Evolutionary conservation across 2,329 filamentous ascomycete genomes (phyloP).

Genomic region (Tolypocladium amazonense): DNA sequence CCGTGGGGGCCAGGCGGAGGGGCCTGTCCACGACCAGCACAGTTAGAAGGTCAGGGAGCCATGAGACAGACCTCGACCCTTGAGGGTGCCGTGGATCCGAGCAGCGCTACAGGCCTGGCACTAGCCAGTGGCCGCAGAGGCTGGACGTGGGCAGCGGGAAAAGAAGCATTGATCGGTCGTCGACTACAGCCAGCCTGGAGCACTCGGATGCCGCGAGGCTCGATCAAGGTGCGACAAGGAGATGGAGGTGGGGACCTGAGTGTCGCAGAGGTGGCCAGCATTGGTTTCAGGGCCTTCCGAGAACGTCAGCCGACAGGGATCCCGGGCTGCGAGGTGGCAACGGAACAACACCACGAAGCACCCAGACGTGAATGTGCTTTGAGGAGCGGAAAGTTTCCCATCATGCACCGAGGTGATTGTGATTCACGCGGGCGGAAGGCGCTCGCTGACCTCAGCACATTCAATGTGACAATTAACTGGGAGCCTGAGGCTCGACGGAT

Average conservation of each 20-base stretch:
- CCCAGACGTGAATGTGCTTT: background rate
- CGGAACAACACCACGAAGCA: background rate
- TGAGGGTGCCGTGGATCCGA: background rate
- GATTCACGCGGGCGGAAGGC: background rate
- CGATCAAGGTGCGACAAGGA: background rate
- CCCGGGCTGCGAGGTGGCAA: background rate
- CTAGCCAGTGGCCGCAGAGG: background rate
- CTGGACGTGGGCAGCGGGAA: background rate
- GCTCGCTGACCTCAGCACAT: background rate
- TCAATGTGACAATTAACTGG: background rate
- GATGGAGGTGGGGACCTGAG: background rate
- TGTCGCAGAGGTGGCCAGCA: background rate
- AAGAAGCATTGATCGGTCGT: background rate
- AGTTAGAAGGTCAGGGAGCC: background rate
- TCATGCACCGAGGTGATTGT: background rate
- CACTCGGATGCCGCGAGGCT: background rate
- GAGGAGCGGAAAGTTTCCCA: background rate
- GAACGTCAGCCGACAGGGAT: background rate
- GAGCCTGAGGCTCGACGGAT: background rate
- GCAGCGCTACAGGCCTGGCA: background rate
- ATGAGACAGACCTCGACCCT: background rate
- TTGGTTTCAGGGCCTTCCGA: background rate
- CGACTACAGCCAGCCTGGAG: background rate
- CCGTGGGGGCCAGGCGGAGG: background rate
- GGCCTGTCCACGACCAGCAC: background rate